phyloP scores from a whole-genome alignment of 805 yeast species.

The Saccharomycopsis javanensis region DNA sequence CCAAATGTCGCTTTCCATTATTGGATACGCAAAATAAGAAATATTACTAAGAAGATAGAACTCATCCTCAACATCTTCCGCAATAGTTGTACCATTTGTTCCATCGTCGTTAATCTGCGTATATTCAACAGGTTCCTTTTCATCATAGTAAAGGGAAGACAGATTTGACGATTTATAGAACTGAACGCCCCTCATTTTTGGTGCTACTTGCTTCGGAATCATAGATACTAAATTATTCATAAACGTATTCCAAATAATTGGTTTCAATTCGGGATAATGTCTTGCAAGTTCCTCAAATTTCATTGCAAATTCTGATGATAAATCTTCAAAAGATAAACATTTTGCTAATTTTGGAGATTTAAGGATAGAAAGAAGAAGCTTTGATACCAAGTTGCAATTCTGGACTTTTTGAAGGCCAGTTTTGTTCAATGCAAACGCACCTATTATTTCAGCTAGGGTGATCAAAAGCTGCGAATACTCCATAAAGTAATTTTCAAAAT shows the following conservation, averaged over 20 bases:
- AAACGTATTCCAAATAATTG: slow-evolving; percentile 39
- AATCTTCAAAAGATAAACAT: slow-evolving; percentile 43
- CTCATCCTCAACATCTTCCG: slow-evolving; percentile 37
- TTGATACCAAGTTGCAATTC: slow-evolving; percentile 30
- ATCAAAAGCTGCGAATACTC: slow-evolving; percentile 50
- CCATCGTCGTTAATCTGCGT: slow-evolving; percentile 29
- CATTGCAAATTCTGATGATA: slow-evolving; percentile 48
- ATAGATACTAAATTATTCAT: slow-evolving; percentile 36
- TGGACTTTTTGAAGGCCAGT: slow-evolving; percentile 56
- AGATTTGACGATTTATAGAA: slow-evolving; percentile 36
- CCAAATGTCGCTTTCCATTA: slow-evolving; percentile 42
- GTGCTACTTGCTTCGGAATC: slow-evolving; percentile 32
- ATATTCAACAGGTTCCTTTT: slow-evolving; percentile 30
- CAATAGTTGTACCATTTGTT: slow-evolving; percentile 23
- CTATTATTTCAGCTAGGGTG: slow-evolving; percentile 63
- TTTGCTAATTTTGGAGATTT: slow-evolving; percentile 40
- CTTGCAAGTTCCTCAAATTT: slow-evolving; percentile 73
- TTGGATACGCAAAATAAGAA: slow-evolving; percentile 37
- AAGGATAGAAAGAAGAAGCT: slow-evolving; percentile 41
- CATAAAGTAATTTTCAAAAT: slow-evolving; percentile 45
- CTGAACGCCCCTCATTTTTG: slow-evolving; percentile 27
- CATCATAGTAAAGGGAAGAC: slow-evolving; percentile 33
- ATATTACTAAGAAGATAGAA: slow-evolving; percentile 42
- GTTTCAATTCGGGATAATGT: slow-evolving; percentile 69
- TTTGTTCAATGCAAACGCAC: slow-evolving; percentile 71